phyloP scores from a whole-genome alignment of 495 filamentous ascomycete genomes.

The Hypoxylon intermedium region DNA sequence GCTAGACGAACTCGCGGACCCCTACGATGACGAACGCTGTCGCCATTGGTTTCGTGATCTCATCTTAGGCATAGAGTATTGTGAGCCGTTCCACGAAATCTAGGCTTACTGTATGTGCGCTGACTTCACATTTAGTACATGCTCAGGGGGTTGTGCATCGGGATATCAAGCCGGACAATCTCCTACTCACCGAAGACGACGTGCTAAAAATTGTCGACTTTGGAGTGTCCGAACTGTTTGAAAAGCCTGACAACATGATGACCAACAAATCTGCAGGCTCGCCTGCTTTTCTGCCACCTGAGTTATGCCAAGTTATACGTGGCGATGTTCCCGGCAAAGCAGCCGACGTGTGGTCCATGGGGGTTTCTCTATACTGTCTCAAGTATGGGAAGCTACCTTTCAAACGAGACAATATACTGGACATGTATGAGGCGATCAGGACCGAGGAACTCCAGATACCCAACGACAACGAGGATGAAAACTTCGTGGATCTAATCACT shows the following conservation, averaged over 20 bases:
- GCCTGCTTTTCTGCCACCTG: conserved; percentile 92
- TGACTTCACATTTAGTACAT: conserved; percentile 64
- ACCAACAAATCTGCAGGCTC: conserved; percentile 95
- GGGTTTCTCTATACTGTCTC: conserved; percentile 91
- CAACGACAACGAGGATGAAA: conserved; percentile 61
- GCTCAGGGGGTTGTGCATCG: conserved; percentile 94
- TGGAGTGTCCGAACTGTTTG: conserved; percentile 98
- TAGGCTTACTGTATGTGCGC: not conserved
- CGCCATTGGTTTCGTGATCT: conserved; percentile 94
- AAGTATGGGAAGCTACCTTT: conserved; percentile 89
- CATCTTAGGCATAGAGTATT: conserved; percentile 93
- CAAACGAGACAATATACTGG: conserved; percentile 75
- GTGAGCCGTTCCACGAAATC: conserved; percentile 53
- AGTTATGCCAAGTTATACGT: conserved; percentile 87
- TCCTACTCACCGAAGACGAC: conserved; percentile 87
- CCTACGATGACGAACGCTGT: conserved; percentile 84
- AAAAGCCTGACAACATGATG: conserved; percentile 85
- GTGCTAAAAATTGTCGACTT: conserved; percentile 97
- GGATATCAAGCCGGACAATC: conserved; percentile 98
- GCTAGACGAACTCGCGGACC: conserved; percentile 79
- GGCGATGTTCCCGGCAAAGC: conserved; percentile 88
- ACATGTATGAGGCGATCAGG: conserved; percentile 88
- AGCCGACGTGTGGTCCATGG: conserved; percentile 99
- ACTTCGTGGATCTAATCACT: conserved; percentile 71
- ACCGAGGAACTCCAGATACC: conserved; percentile 62